phyloP scores from a whole-genome alignment of 2,329 filamentous ascomycete species.

The Verticillium albo-atrum region DNA sequence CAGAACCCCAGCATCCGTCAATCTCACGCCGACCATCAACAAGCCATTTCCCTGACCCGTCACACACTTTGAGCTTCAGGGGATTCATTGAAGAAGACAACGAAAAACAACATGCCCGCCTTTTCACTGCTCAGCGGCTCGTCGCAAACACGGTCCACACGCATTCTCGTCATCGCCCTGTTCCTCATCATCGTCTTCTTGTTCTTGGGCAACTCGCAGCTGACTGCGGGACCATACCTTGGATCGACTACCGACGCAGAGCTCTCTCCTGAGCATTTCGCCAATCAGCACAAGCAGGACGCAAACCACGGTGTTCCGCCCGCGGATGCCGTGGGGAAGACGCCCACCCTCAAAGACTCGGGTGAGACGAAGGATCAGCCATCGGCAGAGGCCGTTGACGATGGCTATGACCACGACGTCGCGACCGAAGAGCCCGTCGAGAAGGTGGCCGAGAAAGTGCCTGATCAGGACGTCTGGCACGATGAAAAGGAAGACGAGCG shows the following conservation, averaged over 20 bases:
- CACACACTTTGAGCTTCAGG: neutral
- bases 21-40: neutral
- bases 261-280: neutral
- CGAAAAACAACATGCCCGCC: neutral
- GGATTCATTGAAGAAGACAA: neutral
- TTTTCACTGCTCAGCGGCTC: neutral
- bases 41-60: neutral
- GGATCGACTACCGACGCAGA: neutral
- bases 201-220: neutral
- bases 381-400: neutral
- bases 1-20: neutral
- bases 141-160: neutral
- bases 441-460: neutral
- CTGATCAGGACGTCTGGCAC: neutral
- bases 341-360: neutral
- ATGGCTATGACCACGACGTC: neutral
- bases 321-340: neutral
- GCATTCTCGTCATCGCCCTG: neutral
- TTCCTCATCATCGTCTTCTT: neutral
- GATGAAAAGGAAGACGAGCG: neutral
- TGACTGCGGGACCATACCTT: neutral
- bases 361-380: neutral
- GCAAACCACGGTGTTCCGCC: neutral
- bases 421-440: neutral
- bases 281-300: neutral